phyloP scores from a whole-genome alignment of 2,329 filamentous ascomycete genomes.

The Sporothrix euskadiensis region DNA sequence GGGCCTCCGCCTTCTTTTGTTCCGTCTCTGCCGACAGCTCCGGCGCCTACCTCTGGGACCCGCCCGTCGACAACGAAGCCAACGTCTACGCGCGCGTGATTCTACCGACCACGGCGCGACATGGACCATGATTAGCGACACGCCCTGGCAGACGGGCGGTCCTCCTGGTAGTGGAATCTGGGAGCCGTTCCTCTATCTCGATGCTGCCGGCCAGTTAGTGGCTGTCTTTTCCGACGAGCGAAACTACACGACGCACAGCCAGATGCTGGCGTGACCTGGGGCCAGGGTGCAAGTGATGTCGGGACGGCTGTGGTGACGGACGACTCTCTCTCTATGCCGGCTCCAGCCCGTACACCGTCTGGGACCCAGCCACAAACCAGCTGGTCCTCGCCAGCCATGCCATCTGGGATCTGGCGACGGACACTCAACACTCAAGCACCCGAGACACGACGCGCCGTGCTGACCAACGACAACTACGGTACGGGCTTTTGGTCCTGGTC shows the following conservation, averaged over 20 bases:
- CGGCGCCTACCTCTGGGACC: conserved; percentile 13
- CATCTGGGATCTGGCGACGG: not conserved
- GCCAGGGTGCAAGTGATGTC: not conserved
- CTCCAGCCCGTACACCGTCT: conserved; percentile 16
- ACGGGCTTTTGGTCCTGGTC: conserved; percentile 5
- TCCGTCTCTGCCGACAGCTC: not conserved
- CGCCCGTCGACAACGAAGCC: conserved; percentile 21
- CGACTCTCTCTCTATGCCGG: not conserved
- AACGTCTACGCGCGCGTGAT: conserved; percentile 20
- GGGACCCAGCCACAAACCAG: not conserved
- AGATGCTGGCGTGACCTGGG: conserved; percentile 15
- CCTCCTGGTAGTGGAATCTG: conserved; percentile 8
- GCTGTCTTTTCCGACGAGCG: conserved; percentile 23
- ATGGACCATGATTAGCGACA: not conserved
- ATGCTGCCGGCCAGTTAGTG: not conserved
- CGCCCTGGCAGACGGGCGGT: not conserved
- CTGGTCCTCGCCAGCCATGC: conserved; percentile 9
- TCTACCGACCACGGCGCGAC: conserved; percentile 17
- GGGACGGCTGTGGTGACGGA: not conserved
- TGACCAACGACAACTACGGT: not conserved
- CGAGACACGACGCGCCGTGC: not conserved
- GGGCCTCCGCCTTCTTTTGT: not conserved
- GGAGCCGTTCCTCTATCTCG: conserved; percentile 11
- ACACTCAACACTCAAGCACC: not conserved
- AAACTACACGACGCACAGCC: conserved; percentile 11